Evolutionary conservation across 306 rosid genomes (phyloP).

Genomic region (peach (Prunus persica)): DNA sequence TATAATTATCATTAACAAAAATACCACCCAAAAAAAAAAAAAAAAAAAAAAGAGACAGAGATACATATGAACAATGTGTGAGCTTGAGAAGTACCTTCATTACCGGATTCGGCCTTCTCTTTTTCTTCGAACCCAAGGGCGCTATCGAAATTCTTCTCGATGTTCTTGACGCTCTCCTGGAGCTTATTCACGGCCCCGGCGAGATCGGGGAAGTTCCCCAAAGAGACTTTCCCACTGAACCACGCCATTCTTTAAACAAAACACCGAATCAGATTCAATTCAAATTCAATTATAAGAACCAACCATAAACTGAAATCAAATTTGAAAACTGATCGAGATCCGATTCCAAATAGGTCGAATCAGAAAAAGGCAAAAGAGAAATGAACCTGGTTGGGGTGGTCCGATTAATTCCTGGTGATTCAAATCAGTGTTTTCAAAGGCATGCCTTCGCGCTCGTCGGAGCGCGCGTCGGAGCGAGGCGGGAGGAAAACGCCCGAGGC

Average conservation of each 20-base stretch:
- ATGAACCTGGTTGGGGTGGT: constrained; percentile 30
- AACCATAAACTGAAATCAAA: not conserved
- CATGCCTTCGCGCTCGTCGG: no score
- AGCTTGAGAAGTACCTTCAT: constrained; percentile 60
- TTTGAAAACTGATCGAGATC: constrained; percentile 17
- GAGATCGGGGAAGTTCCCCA: constrained; percentile 94
- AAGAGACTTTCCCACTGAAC: constrained; percentile 73
- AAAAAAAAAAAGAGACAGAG: not conserved
- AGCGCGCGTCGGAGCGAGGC: no score
- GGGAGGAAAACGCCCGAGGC: no score
- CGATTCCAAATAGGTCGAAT: constrained; percentile 16
- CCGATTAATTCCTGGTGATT: constrained; percentile 14
- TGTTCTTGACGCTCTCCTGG: constrained; percentile 97
- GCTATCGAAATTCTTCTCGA: constrained; percentile 90
- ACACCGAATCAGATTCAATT: constrained; percentile 24
- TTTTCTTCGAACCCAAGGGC: constrained; percentile 92
- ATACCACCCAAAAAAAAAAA: not conserved
- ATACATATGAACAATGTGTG: constrained; percentile 14
- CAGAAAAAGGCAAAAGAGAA: not conserved
- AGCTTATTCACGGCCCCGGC: constrained; percentile 98
- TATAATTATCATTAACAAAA: not conserved
- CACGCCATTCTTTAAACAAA: constrained; percentile 75
- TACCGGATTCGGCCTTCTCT: constrained; percentile 59
- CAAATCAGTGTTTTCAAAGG: constrained; percentile 23
- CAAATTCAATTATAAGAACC: not conserved